Conservation (phyloP, 352 stramenopile genomes). For the Phytopythium boreale region DNA sequence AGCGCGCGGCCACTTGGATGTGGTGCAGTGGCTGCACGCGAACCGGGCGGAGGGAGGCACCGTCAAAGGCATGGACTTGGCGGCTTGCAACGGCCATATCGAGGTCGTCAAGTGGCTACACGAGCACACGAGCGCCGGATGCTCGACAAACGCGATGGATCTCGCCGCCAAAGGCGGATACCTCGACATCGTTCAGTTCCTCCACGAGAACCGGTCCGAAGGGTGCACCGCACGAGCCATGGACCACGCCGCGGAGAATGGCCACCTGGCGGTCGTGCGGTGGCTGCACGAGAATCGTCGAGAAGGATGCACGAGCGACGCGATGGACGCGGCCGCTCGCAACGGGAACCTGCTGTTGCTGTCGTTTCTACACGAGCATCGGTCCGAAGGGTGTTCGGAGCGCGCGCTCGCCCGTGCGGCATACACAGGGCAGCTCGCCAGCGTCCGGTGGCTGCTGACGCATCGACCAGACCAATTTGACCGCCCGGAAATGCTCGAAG, state of each 20-base stretch:
- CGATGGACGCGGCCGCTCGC: conserved; percentile 40
- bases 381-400: conserved; percentile 22
- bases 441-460: conserved; percentile 28
- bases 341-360: conserved; percentile 38
- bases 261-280: conserved; percentile 30
- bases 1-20: conserved; percentile 27
- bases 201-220: conserved; percentile 33
- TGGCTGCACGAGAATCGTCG: conserved; percentile 36
- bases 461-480: conserved; percentile 23
- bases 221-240: conserved; percentile 43
- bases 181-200: conserved; percentile 30
- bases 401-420: conserved; percentile 23
- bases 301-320: conserved; percentile 38
- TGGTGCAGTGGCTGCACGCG: conserved; percentile 44
- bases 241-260: conserved; percentile 41
- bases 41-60: conserved; percentile 37
- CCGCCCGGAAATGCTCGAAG: conserved; percentile 8
- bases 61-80: conserved; percentile 53
- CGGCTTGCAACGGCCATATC: conserved; percentile 48
- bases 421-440: conserved; percentile 29
- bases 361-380: conserved; percentile 22
- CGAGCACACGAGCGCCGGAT: conserved; percentile 26
- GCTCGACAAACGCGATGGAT: conserved; percentile 39
- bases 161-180: conserved; percentile 32
- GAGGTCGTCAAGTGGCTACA: conserved; percentile 44